phyloP scores from a whole-genome alignment of 768 basidiomycete genomes.

The Filobasidium floriforme region DNA sequence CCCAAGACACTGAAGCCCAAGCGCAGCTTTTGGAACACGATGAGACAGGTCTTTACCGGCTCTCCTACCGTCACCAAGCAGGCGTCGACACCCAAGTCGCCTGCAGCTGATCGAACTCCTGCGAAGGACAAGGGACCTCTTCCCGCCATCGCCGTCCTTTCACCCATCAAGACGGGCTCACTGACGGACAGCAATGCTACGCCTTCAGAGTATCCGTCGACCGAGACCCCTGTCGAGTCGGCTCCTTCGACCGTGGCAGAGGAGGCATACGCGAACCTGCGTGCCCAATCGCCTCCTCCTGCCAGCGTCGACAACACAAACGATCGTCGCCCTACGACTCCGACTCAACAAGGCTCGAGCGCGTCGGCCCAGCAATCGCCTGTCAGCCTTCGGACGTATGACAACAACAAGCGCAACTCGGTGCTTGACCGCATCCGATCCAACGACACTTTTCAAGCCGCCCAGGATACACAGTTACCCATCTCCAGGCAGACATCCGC shows the following conservation, averaged over 20 bases:
- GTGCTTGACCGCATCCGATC: neutral
- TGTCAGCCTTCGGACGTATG: neutral
- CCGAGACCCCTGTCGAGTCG: neutral
- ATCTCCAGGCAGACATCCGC: neutral
- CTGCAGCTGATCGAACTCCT: neutral
- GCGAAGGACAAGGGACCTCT: neutral
- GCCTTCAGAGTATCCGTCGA: neutral
- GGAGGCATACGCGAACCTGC: neutral
- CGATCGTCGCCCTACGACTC: too few species aligned
- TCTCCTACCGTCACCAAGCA: neutral
- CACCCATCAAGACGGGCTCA: neutral
- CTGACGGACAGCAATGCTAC: neutral
- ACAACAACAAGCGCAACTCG: too few species aligned
- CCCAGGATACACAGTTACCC: neutral
- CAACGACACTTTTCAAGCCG: neutral
- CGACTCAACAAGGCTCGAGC: too few species aligned
- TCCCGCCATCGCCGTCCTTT: neutral
- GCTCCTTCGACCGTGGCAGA: neutral
- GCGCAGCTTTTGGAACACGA: slow-evolving; percentile 3
- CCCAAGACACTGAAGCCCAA: neutral
- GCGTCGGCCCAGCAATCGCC: neutral
- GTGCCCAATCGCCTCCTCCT: slow-evolving; percentile 1
- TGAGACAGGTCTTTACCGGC: neutral
- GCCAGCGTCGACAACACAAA: too few species aligned
- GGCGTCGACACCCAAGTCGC: neutral